Evolutionary conservation across 1,284 basidiomycete genomes (phyloP).

Genomic region (Rhizoctonia solani): DNA sequence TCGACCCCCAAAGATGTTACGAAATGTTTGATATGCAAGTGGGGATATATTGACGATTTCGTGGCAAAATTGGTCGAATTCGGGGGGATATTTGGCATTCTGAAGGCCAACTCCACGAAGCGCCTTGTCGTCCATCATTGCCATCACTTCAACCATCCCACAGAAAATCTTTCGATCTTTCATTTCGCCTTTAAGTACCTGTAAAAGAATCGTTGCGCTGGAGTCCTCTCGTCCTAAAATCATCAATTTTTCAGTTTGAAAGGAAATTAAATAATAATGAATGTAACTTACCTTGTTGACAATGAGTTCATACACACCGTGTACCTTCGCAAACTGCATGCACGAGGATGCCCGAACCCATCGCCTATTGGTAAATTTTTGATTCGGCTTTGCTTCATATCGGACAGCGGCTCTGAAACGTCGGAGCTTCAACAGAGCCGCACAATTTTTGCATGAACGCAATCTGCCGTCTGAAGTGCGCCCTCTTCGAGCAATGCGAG

Average conservation of each 20-base stretch:
- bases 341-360: background rate
- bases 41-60: background rate
- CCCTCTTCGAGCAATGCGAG: too few species aligned
- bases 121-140: background rate
- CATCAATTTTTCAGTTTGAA: too few species aligned
- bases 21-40: background rate
- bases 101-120: background rate
- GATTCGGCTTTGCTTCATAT: background rate
- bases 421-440: background rate
- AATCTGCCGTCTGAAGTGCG: too few species aligned
- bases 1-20: background rate
- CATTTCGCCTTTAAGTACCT: background rate
- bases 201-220: background rate
- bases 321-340: background rate
- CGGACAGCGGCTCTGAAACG: background rate
- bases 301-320: background rate
- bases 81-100: background rate
- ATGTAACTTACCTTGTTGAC: too few species aligned
- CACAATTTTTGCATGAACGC: too few species aligned
- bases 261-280: too few species aligned
- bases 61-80: background rate
- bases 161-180: background rate
- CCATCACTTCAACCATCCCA: background rate
- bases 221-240: background rate
- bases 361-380: background rate